These are phyloP conservation scores for Lolium perenne DNA, from an alignment of 176 grass and related monocot genomes.

Conservation along the genomic window DNA sequence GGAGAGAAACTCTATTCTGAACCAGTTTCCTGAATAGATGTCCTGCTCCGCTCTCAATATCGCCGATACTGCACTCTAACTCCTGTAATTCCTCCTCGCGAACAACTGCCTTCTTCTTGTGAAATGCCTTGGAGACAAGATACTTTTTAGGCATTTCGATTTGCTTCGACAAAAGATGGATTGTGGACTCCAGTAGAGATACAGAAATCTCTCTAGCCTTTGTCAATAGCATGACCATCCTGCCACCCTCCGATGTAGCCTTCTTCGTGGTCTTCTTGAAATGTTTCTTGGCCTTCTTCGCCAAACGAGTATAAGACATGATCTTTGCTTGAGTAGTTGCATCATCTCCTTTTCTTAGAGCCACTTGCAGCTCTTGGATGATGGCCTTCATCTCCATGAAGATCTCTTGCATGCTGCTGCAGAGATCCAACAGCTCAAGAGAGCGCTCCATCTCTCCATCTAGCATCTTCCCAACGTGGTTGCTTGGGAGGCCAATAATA, in stretches of 20 bases:
- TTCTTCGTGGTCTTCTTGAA: not conserved
- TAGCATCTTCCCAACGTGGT: conserved; percentile 43
- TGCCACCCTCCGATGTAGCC: not conserved
- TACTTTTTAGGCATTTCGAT: conserved; percentile 15
- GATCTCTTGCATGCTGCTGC: too few relatives aligned
- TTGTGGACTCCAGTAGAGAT: conserved; percentile 23
- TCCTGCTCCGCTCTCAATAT: conserved; percentile 27
- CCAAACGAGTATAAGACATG: conserved; percentile 39
- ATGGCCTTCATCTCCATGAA: too few relatives aligned
- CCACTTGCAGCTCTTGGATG: conserved; percentile 43
- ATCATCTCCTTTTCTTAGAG: conserved; percentile 47
- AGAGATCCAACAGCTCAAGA: too few relatives aligned
- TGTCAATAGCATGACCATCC: conserved; percentile 21
- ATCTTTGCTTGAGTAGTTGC: conserved; percentile 40
- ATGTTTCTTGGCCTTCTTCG: not conserved
- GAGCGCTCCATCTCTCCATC: conserved; percentile 29
- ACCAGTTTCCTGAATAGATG: conserved; percentile 33
- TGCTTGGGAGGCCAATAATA: conserved; percentile 21
- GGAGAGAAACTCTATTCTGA: conserved; percentile 41
- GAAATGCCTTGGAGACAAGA: conserved; percentile 32
- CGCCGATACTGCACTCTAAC: conserved; percentile 38
- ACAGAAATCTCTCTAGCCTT: conserved; percentile 41
- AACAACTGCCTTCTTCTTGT: conserved; percentile 30
- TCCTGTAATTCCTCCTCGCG: conserved; percentile 30
- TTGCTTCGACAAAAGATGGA: conserved; percentile 22